Evolutionary conservation across 1,284 basidiomycete species (phyloP), one percentile per base, ranked within the genome.

Genomic region (Malassezia equina): DNA sequence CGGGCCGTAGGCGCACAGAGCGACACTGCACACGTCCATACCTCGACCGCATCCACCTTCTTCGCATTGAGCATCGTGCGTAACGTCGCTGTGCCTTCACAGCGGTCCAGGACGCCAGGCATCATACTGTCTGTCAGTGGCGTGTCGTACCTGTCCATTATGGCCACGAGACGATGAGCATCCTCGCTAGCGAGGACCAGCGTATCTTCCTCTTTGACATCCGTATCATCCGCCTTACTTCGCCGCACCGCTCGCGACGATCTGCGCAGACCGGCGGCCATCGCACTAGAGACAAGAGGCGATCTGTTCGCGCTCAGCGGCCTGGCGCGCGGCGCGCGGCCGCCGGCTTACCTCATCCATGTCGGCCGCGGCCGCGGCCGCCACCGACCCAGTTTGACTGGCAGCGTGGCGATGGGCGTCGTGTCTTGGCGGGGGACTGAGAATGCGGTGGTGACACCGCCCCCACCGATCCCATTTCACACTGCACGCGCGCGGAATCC

Each of bases 381-480:
- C 36, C 36, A 39, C 36, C 36, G 36, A 19, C 19, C 17, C 8
- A 15, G 7, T 19, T 2, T n/a, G 32, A 6, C 32, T 33, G 4
- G 32, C 32, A 7, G 15, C 13, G 13, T 33, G 32, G 13, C 15
- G 17, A 11, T 23, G 11, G 36, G 36, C 36, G 36, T 39, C 36
- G 21, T 39, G 36, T 39, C 36, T 19, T 43, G 41, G 41, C 24
- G 41, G 24, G 19, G 24, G n/a, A 19, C 45, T 13, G 51, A 53
- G 24, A 41, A 31, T 7, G 24, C 51, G 34, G 32, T 43, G 32
- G 46, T 47, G 12, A 45, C 47, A 9, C 53, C 53, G 8, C 53
- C 53, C 4, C 53, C 53, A 7, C 53, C 46, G 5, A 52, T 57
- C 17, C 55, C 55, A 12, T 57, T 57, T 36, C 51, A 52, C 23